Evolutionary conservation across 129 eudicot species (phyloP).

Genomic region (Smallanthus sonchifolius): DNA sequence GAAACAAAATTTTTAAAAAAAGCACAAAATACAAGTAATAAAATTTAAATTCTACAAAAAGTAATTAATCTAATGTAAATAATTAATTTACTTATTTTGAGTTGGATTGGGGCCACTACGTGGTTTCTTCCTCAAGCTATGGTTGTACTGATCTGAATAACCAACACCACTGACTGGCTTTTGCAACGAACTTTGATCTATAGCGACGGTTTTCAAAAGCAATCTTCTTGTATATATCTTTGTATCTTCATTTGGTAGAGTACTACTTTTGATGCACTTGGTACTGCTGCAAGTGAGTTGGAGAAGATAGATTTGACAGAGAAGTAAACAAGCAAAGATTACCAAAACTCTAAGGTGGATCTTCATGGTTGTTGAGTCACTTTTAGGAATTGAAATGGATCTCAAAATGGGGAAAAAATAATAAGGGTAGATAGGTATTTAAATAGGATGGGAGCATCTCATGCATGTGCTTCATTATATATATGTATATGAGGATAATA

Average conservation of each 20-base stretch:
- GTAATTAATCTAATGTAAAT: neutral
- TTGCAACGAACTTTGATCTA: slow-evolving; percentile 19
- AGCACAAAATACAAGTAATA: neutral
- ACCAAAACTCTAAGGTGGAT: slow-evolving; percentile 22
- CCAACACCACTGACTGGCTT: neutral
- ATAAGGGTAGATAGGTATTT: slow-evolving; percentile 5
- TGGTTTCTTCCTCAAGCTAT: slow-evolving; percentile 33
- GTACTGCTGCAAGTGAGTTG: neutral
- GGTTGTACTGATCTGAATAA: neutral
- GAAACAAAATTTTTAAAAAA: neutral
- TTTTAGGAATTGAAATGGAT: slow-evolving; percentile 16
- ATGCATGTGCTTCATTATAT: slow-evolving; percentile 22
- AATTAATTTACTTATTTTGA: slow-evolving; percentile 27
- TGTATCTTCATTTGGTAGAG: slow-evolving; percentile 15
- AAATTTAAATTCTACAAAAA: slow-evolving; percentile 18
- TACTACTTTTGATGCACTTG: slow-evolving; percentile 8
- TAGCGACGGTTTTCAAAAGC: slow-evolving; percentile 7
- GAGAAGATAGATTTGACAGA: slow-evolving; percentile 17
- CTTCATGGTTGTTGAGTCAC: slow-evolving; percentile 22
- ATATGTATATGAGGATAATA: too few relatives aligned
- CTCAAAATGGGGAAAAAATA: slow-evolving; percentile 14
- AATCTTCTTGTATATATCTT: slow-evolving; percentile 24
- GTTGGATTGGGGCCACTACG: slow-evolving; percentile 40
- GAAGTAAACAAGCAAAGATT: slow-evolving; percentile 22
- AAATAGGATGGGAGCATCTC: slow-evolving; percentile 24